These are phyloP conservation scores for Lactarius indigo DNA, from an alignment of 768 basidiomycete genomes.

Conservation along the genomic window DNA sequence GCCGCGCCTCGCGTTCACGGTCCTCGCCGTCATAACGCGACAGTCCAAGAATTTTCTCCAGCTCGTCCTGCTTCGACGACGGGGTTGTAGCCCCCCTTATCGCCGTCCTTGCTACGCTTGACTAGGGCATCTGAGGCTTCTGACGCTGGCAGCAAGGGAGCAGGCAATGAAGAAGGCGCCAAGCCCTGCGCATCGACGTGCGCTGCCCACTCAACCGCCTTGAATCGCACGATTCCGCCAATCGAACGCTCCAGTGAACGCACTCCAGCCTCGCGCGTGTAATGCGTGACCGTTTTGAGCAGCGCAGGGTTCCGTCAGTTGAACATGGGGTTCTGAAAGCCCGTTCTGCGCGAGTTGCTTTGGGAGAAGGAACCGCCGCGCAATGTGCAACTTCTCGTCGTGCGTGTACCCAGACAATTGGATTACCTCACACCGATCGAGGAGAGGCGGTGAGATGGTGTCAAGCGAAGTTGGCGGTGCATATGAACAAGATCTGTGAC, in stretches of 20 bases:
- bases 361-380: constrained; percentile 80
- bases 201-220: constrained; percentile 90
- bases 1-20: constrained; percentile 63
- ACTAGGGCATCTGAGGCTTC: not conserved
- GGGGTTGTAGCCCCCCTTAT: constrained; percentile 45
- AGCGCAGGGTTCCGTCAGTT: constrained; percentile 68
- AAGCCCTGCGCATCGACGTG: constrained; percentile 42
- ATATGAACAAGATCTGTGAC: constrained; percentile 86
- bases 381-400: constrained; percentile 91
- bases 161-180: constrained; percentile 20
- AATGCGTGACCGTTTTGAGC: constrained; percentile 67
- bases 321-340: constrained; percentile 55
- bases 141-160: not conserved
- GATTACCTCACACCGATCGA: constrained; percentile 84
- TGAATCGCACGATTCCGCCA: constrained; percentile 83
- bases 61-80: constrained; percentile 62
- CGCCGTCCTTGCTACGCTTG: not conserved
- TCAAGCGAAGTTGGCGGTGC: constrained; percentile 89
- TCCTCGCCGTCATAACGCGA: constrained; percentile 80
- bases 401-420: constrained; percentile 83
- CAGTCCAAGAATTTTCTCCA: constrained; percentile 83
- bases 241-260: constrained; percentile 83
- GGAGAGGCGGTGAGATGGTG: constrained; percentile 80
- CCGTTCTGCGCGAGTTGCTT: constrained; percentile 84
- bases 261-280: constrained; percentile 93